These are phyloP conservation scores for Pseudogymnoascus verrucosus DNA, from an alignment of 2,329 filamentous ascomycete genomes.

Conservation along the genomic window DNA sequence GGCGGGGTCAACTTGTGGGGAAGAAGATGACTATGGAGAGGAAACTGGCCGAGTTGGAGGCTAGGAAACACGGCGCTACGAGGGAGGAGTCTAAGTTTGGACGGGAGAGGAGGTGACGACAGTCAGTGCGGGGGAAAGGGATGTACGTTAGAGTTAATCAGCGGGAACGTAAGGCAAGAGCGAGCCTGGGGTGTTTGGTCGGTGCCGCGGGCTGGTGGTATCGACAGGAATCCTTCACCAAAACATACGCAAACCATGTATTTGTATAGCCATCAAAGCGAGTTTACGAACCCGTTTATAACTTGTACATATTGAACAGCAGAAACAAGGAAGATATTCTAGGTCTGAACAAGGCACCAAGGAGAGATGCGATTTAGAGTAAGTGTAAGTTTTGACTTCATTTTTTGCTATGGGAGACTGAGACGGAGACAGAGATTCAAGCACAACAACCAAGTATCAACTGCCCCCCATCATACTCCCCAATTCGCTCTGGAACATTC, in stretches of 20 bases:
- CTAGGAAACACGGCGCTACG: slow-evolving; percentile 32
- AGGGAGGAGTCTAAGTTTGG: slow-evolving; percentile 30
- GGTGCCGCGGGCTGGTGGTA: neutral
- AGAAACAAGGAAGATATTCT: neutral
- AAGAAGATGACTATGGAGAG: slow-evolving; percentile 46
- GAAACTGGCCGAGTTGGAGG: slow-evolving; percentile 45
- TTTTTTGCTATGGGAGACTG: slow-evolving; percentile 8
- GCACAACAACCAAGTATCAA: neutral
- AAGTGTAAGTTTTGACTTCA: slow-evolving; percentile 5
- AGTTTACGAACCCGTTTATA: neutral
- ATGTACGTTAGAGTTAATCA: neutral
- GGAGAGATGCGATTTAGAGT: neutral
- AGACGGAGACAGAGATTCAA: neutral
- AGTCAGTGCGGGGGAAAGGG: neutral
- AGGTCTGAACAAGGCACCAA: neutral
- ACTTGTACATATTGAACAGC: neutral
- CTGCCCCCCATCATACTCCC: neutral
- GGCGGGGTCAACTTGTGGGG: slow-evolving; percentile 39
- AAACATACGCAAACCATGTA: neutral
- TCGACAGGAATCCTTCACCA: neutral
- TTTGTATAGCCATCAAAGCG: neutral
- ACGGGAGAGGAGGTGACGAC: slow-evolving; percentile 23
- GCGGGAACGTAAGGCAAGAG: neutral
- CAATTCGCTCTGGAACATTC: neutral
- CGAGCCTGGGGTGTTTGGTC: neutral